Conservation (phyloP, 306 rosid species). For the Rosa persica region DNA sequence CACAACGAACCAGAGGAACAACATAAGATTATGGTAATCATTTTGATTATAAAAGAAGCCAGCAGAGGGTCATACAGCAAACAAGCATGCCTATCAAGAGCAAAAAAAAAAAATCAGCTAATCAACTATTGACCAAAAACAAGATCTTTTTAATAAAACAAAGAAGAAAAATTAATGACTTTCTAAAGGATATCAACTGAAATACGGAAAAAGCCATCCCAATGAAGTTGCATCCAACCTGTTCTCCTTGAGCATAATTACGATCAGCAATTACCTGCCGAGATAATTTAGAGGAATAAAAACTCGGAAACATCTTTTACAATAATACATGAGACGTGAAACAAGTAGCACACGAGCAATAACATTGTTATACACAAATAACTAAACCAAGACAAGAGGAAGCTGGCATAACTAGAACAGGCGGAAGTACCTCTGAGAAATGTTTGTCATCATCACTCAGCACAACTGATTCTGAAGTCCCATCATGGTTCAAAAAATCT, state of each 20-base stretch:
- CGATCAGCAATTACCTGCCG: conserved; percentile 69
- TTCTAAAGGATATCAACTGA: neutral
- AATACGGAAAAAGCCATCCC: neutral
- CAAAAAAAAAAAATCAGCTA: neutral
- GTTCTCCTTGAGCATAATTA: conserved; percentile 64
- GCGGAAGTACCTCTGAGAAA: conserved; percentile 52
- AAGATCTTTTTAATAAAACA: neutral
- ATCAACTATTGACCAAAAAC: neutral
- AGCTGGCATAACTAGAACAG: neutral
- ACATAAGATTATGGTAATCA: neutral
- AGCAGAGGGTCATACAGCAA: conserved; percentile 6
- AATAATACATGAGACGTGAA: neutral
- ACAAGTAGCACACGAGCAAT: neutral
- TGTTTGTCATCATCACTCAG: conserved; percentile 61
- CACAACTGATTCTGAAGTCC: conserved; percentile 63
- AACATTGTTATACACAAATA: neutral
- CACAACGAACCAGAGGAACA: neutral
- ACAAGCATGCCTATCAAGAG: neutral
- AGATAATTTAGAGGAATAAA: conserved; percentile 22
- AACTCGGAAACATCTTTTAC: neutral
- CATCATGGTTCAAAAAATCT: conserved; percentile 79
- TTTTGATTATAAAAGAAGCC: neutral
- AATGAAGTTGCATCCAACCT: conserved; percentile 46
- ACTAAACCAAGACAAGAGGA: neutral
- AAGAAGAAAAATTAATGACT: neutral